Percentiles rank a stretch among this genome's conserved stretches.
Conservation (phyloP, 352 stramenopile species). For the Pythium grandisporangium region DNA sequence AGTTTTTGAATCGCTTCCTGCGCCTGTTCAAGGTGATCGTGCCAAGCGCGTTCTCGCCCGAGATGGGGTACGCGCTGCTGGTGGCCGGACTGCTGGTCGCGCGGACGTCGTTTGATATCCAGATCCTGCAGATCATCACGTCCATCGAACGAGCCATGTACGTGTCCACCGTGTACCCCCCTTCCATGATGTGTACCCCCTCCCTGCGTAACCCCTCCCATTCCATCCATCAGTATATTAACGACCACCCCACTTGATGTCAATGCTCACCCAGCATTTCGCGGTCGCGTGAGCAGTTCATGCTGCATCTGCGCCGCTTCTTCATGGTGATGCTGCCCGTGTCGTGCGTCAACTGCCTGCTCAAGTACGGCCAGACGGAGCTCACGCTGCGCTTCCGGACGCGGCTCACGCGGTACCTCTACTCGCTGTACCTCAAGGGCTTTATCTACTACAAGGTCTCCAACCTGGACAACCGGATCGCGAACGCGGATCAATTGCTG, state of each 20-base stretch:
- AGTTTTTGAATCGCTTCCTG: constrained; percentile 54
- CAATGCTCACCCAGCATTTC: no score
- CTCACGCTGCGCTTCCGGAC: constrained; percentile 77
- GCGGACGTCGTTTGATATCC: constrained; percentile 72
- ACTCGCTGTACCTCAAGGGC: constrained; percentile 78
- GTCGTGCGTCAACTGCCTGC: constrained; percentile 69
- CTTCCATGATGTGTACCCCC: no score
- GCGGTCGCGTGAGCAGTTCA: constrained; percentile 52
- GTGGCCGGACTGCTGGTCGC: constrained; percentile 52
- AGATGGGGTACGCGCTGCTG: constrained; percentile 55
- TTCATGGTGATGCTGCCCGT: constrained; percentile 71
- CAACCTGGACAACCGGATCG: constrained; percentile 84
- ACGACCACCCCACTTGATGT: no score
- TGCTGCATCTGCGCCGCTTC: constrained; percentile 60
- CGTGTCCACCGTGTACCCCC: no score
- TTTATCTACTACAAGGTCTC: constrained; percentile 90
- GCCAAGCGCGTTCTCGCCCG: constrained; percentile 49
- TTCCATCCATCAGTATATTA: no score
- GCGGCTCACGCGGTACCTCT: constrained; percentile 71
- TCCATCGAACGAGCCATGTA: constrained; percentile 68
- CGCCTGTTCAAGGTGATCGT: constrained; percentile 71
- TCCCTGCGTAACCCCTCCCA: no score
- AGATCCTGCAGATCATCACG: constrained; percentile 68
- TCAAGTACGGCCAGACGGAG: constrained; percentile 79
- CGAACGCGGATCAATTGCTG: constrained; percentile 82